These are phyloP conservation scores for Erigeron philadelphicus DNA, from an alignment of 140 eudicot species.

Conservation along the genomic window DNA sequence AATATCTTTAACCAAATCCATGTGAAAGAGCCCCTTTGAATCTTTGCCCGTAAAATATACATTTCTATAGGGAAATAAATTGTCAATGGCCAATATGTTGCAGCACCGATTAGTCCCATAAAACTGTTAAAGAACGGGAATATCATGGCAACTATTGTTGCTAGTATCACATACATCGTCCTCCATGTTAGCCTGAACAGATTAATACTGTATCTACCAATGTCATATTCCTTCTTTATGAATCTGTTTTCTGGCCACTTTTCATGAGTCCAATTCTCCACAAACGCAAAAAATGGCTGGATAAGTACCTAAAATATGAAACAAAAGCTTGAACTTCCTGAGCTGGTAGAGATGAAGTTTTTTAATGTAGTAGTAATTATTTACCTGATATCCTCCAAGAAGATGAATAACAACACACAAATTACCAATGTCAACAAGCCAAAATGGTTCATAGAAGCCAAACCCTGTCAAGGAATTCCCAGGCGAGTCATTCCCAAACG, in stretches of 20 bases:
- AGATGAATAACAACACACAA: slow-evolving; percentile 54
- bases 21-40: slow-evolving; percentile 35
- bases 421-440: slow-evolving; percentile 58
- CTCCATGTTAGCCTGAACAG: slow-evolving; percentile 61
- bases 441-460: slow-evolving; percentile 54
- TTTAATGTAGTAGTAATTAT: not conserved
- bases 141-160: slow-evolving; percentile 50
- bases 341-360: not conserved
- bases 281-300: slow-evolving; percentile 61
- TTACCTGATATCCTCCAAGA: slow-evolving; percentile 63
- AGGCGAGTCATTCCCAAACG: slow-evolving; percentile 55
- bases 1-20: slow-evolving; percentile 51
- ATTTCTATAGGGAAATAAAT: slow-evolving; percentile 71
- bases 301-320: slow-evolving; percentile 12
- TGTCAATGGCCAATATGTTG: slow-evolving; percentile 71
- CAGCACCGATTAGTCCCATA: slow-evolving; percentile 64
- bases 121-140: slow-evolving; percentile 74
- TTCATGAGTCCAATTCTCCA: slow-evolving; percentile 39
- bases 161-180: slow-evolving; percentile 44
- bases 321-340: not conserved
- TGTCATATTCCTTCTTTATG: slow-evolving; percentile 31
- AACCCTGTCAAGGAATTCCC: slow-evolving; percentile 63
- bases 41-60: slow-evolving; percentile 45
- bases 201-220: slow-evolving; percentile 32
- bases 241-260: slow-evolving; percentile 56